Conservation (phyloP, 2,329 filamentous ascomycete species). For the Phialemonium atrogriseum region DNA sequence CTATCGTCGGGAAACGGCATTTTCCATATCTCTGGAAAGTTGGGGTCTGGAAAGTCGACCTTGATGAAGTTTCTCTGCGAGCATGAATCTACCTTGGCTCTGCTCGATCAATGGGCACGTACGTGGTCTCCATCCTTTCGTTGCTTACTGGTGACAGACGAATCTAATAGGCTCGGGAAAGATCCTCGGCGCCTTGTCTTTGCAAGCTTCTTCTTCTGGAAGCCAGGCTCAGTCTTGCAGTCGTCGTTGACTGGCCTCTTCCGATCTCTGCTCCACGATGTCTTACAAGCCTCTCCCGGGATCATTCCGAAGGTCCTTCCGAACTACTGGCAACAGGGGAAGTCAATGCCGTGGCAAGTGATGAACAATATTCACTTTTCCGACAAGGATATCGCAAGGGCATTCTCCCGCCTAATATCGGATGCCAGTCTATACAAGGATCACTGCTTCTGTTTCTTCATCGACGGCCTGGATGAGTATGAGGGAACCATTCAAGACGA, state of each 20-base stretch:
- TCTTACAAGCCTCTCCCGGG: conserved; percentile 3
- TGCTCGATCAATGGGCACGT: conserved; percentile 10
- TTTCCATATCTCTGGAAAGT: conserved; percentile 10
- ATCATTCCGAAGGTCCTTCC: conserved; percentile 2
- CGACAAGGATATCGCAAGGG: too few relatives aligned
- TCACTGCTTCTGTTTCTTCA: too few relatives aligned
- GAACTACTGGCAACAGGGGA: too few relatives aligned
- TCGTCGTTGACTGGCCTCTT: conserved; percentile 12
- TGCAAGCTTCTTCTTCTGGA: conserved; percentile 20
- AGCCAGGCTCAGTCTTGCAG: conserved; percentile 10
- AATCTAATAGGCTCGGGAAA: too few relatives aligned
- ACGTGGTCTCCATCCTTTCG: too few relatives aligned
- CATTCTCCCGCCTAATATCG: too few relatives aligned
- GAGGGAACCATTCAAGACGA: conserved; percentile 6
- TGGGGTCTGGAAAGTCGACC: conserved; percentile 14
- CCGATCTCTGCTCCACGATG: conserved; percentile 11
- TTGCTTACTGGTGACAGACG: too few relatives aligned
- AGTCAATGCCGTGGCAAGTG: too few relatives aligned
- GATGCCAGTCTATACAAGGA: too few relatives aligned
- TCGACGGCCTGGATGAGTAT: too few relatives aligned
- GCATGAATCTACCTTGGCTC: conserved; percentile 2
- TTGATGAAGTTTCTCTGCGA: conserved; percentile 14
- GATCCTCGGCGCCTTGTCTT: too few relatives aligned
- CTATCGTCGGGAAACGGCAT: conserved; percentile 3
- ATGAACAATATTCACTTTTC: too few relatives aligned